These are phyloP conservation scores for Penicillium argentinense DNA, from an alignment of 495 filamentous ascomycete species.

Conservation along the genomic window DNA sequence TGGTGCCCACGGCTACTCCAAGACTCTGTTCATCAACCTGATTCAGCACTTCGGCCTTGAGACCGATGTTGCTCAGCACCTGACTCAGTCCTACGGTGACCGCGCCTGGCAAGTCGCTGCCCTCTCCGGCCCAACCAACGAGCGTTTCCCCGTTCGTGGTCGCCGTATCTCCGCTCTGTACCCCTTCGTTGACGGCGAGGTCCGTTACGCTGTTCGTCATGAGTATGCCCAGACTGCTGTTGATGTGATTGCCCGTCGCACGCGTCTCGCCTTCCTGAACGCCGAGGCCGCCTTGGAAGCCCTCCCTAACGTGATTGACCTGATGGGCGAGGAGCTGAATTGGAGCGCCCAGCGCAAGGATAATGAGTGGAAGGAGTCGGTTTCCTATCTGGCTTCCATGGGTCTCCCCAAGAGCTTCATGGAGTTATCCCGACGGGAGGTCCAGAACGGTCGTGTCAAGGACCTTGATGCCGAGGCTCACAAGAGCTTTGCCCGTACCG, in stretches of 20 bases:
- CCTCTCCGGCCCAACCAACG: slow-evolving; percentile 74
- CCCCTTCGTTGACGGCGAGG: slow-evolving; percentile 95
- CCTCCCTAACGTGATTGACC: slow-evolving; percentile 82
- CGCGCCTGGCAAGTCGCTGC: slow-evolving; percentile 94
- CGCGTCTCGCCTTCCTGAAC: slow-evolving; percentile 89
- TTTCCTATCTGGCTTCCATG: slow-evolving; percentile 80
- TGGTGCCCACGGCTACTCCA: slow-evolving; percentile 90
- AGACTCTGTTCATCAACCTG: slow-evolving; percentile 96
- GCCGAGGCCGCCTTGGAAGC: slow-evolving; percentile 93
- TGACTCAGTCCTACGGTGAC: slow-evolving; percentile 89
- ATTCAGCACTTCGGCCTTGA: slow-evolving; percentile 97
- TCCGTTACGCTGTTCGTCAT: slow-evolving; percentile 84
- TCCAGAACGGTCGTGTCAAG: slow-evolving; percentile 74
- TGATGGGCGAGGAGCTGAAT: slow-evolving; percentile 85
- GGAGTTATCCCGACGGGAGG: slow-evolving; percentile 67
- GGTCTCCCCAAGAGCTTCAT: slow-evolving; percentile 78
- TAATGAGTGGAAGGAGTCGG: slow-evolving; percentile 80
- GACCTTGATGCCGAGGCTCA: slow-evolving; percentile 67
- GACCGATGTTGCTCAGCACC: slow-evolving; percentile 90
- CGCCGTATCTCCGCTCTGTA: slow-evolving; percentile 79
- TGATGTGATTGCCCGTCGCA: slow-evolving; percentile 86
- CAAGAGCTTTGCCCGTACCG: slow-evolving; percentile 74
- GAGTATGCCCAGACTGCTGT: slow-evolving; percentile 95
- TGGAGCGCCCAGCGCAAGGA: slow-evolving; percentile 78
- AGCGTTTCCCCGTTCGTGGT: slow-evolving; percentile 86